phyloP scores from a whole-genome alignment of 495 filamentous ascomycete species.

The Usnea hakonensis region DNA sequence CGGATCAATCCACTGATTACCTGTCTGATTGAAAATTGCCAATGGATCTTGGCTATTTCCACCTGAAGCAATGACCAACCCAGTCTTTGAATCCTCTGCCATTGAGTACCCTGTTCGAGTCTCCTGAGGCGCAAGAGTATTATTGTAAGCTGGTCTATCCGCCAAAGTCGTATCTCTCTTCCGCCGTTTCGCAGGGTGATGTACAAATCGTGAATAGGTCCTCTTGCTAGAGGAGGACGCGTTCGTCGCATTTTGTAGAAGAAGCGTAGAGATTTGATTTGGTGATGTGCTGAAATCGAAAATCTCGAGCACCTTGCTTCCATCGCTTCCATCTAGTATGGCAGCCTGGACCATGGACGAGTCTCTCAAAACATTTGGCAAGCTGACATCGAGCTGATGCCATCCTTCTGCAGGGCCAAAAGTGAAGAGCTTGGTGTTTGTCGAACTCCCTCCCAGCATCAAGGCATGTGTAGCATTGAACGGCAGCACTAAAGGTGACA shows the following conservation, averaged over 20 bases:
- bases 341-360: conserved; percentile 56
- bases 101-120: conserved; percentile 56
- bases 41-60: conserved; percentile 55
- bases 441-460: conserved; percentile 64
- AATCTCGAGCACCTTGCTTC: conserved; percentile 71
- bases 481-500: conserved; percentile 63
- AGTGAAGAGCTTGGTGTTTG: conserved; percentile 59
- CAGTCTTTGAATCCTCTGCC: conserved; percentile 45
- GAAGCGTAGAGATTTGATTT: conserved; percentile 63
- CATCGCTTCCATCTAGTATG: conserved; percentile 63
- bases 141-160: conserved; percentile 76
- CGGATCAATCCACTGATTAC: conserved; percentile 77
- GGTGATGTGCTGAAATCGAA: conserved; percentile 73
- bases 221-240: conserved; percentile 25
- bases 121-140: conserved; percentile 55
- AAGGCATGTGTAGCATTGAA: conserved; percentile 68
- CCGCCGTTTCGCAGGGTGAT: conserved; percentile 29
- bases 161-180: conserved; percentile 43
- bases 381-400: conserved; percentile 51
- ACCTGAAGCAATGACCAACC: conserved; percentile 67
- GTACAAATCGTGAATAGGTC: conserved; percentile 19
- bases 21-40: conserved; percentile 70
- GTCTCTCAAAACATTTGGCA: conserved; percentile 39
- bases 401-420: conserved; percentile 54
- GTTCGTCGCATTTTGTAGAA: conserved; percentile 47